Conservation (phyloP, 2,329 filamentous ascomycete genomes). For the Xylariaceae sp. region DNA sequence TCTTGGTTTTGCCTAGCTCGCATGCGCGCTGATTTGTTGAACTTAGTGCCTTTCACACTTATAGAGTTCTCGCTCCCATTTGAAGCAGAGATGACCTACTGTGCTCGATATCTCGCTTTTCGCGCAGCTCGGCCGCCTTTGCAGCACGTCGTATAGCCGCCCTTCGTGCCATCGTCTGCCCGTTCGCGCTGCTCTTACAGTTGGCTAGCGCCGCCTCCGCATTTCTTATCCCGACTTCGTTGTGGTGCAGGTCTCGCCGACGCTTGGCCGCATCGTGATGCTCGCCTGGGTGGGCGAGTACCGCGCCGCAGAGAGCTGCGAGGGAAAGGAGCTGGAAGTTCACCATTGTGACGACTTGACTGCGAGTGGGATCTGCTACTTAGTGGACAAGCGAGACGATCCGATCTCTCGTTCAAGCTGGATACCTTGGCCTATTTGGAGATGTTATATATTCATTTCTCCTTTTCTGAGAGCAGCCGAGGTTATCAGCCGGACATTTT, state of each 20-base stretch:
- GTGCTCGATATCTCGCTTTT: slow-evolving; percentile 41
- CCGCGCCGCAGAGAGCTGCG: slow-evolving; percentile 15
- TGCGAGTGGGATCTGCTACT: neutral
- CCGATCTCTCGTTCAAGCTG: neutral
- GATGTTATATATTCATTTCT: slow-evolving; percentile 11
- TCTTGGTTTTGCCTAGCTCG: slow-evolving; percentile 31
- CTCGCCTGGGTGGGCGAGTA: slow-evolving; percentile 47
- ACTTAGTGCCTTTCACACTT: too few species aligned
- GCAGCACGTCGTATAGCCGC: slow-evolving; percentile 45
- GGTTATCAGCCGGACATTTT: slow-evolving; percentile 12
- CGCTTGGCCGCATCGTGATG: slow-evolving; percentile 39
- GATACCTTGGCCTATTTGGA: neutral
- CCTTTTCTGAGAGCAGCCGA: neutral
- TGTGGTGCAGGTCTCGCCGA: slow-evolving; percentile 41
- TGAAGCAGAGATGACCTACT: slow-evolving; percentile 19
- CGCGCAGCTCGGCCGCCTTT: slow-evolving; percentile 44
- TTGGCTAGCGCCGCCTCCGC: slow-evolving; percentile 45
- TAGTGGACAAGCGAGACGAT: neutral
- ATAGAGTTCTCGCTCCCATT: too few species aligned
- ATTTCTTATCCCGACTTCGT: slow-evolving; percentile 41
- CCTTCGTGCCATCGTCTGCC: slow-evolving; percentile 44
- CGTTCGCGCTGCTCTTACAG: slow-evolving; percentile 42
- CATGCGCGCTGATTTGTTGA: slow-evolving; percentile 32
- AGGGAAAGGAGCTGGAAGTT: slow-evolving; percentile 16
- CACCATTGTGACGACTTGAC: slow-evolving; percentile 24